Evolutionary conservation across 805 yeast species (phyloP).

Genomic region (Hermanozyma aechmeae): DNA sequence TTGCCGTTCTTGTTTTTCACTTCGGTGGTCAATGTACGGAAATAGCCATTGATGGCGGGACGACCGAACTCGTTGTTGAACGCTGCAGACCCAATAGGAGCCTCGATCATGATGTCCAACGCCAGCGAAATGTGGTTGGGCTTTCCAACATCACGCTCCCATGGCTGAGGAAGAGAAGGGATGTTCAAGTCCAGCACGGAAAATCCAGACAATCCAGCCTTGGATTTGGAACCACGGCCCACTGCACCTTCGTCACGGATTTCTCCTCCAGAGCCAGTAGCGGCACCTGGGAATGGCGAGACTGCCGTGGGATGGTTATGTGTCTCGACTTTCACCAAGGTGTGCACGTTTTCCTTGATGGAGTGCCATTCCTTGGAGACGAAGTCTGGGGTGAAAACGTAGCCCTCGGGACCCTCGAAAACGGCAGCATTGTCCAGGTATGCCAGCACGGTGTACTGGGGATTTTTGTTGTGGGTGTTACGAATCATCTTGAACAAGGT

Average conservation of each 20-base stretch:
- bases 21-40: constrained; percentile 84
- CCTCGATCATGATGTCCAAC: constrained; percentile 91
- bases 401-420: constrained; percentile 74
- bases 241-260: constrained; percentile 99
- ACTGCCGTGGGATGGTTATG: constrained; percentile 99
- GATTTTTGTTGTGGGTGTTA: constrained; percentile 77
- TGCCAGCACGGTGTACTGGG: constrained; percentile 82
- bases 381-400: constrained; percentile 70
- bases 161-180: constrained; percentile 81
- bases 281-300: constrained; percentile 98
- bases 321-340: constrained; percentile 92
- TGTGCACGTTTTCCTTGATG: constrained; percentile 70
- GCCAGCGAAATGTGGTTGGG: constrained; percentile 92
- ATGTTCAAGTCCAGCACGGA: constrained; percentile 84
- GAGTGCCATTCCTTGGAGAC: constrained; percentile 65
- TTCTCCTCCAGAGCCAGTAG: constrained; percentile 99
- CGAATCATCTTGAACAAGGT: constrained; percentile 91
- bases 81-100: constrained; percentile 96
- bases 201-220: constrained; percentile 93
- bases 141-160: constrained; percentile 88
- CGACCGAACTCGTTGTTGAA: constrained; percentile 98
- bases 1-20: constrained; percentile 55
- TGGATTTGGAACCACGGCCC: constrained; percentile 95
- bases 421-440: constrained; percentile 98
- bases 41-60: constrained; percentile 94